Conservation (phyloP, 768 basidiomycete genomes). For the Tubosaeta brunneosetosa region DNA sequence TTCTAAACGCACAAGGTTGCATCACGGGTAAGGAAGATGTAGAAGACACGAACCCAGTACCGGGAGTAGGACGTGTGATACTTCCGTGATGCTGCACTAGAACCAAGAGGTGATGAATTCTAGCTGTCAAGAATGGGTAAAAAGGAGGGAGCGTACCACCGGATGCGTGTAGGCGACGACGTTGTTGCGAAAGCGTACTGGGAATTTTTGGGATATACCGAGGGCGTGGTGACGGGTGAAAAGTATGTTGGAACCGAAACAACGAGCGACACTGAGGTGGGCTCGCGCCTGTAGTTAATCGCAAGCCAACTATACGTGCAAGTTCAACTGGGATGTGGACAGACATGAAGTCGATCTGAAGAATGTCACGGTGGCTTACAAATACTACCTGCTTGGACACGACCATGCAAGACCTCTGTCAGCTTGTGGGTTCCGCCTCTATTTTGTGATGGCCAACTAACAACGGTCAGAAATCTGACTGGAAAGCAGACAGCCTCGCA, state of each 20-base stretch:
- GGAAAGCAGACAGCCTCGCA: conserved; percentile 56
- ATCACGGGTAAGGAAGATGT: not conserved
- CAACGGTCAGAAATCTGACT: conserved; percentile 59
- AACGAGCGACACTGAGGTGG: conserved; percentile 2
- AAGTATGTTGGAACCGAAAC: conserved; percentile 1
- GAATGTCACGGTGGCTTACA: conserved; percentile 1
- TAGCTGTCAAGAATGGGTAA: not conserved
- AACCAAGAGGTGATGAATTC: not conserved
- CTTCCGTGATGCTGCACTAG: conserved; percentile 41
- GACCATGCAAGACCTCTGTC: conserved; percentile 9
- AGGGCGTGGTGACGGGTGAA: conserved; percentile 8
- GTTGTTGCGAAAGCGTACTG: not conserved
- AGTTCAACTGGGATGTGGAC: conserved; percentile 9
- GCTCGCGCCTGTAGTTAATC: not conserved
- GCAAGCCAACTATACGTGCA: conserved; percentile 11
- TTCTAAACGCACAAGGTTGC: conserved; percentile 40
- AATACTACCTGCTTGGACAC: not conserved
- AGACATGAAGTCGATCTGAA: not conserved
- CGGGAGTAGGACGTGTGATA: conserved; percentile 57
- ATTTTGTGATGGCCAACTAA: conserved; percentile 8
- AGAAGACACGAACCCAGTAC: conserved; percentile 50
- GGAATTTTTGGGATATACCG: not conserved
- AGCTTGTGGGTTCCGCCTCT: conserved; percentile 13
- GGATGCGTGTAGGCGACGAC: conserved; percentile 18
- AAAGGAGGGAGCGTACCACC: conserved; percentile 6